phyloP scores from a whole-genome alignment of 306 rosid genomes.

The Gastrolobium villosum region DNA sequence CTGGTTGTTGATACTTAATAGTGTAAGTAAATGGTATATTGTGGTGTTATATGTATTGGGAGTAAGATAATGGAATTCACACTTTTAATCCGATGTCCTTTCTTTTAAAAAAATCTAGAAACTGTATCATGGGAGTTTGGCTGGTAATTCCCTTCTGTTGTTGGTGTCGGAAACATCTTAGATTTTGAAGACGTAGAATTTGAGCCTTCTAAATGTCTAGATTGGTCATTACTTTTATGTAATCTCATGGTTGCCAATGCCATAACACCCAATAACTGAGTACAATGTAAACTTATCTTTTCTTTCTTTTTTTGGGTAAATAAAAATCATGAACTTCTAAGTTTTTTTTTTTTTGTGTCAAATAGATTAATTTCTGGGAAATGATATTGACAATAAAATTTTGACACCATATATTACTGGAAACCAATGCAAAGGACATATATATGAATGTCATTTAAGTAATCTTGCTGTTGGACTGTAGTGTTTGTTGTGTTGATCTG shows the following conservation, averaged over 20 bases:
- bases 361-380: slow-evolving; percentile 11
- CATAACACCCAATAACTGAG: background rate
- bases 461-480: slow-evolving; percentile 11
- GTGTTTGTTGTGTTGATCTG: slow-evolving; percentile 4
- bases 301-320: background rate
- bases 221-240: slow-evolving; percentile 1
- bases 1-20: slow-evolving; percentile 1
- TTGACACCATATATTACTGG: background rate
- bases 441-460: slow-evolving; percentile 17
- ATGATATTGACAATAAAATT: background rate
- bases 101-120: background rate
- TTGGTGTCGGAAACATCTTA: background rate
- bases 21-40: slow-evolving; percentile 2
- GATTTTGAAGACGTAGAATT: slow-evolving; percentile 11
- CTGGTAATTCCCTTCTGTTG: background rate
- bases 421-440: background rate
- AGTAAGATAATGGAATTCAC: slow-evolving; percentile 5
- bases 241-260: background rate
- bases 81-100: background rate
- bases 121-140: background rate
- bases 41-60: slow-evolving; percentile 13
- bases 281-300: background rate
- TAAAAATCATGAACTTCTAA: slow-evolving; percentile 13
- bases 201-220: slow-evolving; percentile 8
- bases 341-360: background rate